Evolutionary conservation across 192 early-diverging fungal genomes (phyloP), one percentile per base, ranked within the genome.

Genomic region (Coemansia sp.): DNA sequence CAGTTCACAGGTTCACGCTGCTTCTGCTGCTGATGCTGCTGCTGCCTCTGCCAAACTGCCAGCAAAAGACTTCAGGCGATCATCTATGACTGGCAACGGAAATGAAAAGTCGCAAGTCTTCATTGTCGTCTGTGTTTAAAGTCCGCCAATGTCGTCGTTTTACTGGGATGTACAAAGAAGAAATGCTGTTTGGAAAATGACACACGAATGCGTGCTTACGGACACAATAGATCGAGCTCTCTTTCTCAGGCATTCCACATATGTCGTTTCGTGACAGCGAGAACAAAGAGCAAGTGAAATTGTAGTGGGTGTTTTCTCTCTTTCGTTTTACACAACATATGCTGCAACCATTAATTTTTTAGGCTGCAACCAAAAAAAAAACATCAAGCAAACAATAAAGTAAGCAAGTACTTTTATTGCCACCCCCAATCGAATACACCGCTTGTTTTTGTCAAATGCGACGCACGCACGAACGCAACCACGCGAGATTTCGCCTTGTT

Each of bases 391-490:
- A 12, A 37, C 35, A 37, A 37, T 0, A n/a, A n/a, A n/a, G n/a
- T n/a, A n/a, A n/a, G n/a, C n/a, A n/a, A n/a, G n/a, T n/a, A n/a
- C n/a, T n/a, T n/a, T n/a, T n/a, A n/a, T n/a, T n/a, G n/a, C n/a
- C n/a, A n/a, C n/a, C n/a, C n/a, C n/a, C 18, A 43, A 43, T 18
- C 13, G 40, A 43, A 13, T 43, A 1, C 40, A 43, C 35, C 7
- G 35, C 42, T 45, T 26, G 23, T 8, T 21, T 6, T 26, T 26
- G 46, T 49, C 46, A 10, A 49, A 7, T 49, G 7, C 25, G 46
- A 26, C 46, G 46, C 46, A 49, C 46, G 46, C 46, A 49, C 46
- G 46, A 49, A 49, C 46, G 23, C 46, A 49, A 49, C 8, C 46
- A 49, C 46, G 46, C 46, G 46, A 49, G 46, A 49, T 4, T 43